Conservation (phyloP, 2,329 filamentous ascomycete genomes). For the Corinectria fuckeliana region DNA sequence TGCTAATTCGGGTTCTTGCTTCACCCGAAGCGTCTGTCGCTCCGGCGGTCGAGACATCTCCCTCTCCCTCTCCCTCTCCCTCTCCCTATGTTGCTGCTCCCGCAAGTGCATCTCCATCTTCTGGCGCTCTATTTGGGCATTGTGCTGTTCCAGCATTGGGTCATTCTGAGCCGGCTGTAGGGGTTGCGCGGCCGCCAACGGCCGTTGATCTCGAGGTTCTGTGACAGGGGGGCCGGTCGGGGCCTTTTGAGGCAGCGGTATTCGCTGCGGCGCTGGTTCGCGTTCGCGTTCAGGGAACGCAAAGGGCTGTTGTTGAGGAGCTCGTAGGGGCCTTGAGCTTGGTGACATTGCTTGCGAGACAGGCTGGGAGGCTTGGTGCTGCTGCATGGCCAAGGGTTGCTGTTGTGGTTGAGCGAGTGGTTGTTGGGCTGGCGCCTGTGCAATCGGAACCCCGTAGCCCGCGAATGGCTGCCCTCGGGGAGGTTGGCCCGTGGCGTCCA, state of each 20-base stretch:
- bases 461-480: constrained; percentile 48
- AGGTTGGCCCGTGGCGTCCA: constrained; percentile 47
- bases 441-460: constrained; percentile 55
- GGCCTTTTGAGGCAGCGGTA: constrained; percentile 50
- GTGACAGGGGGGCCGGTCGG: constrained; percentile 39
- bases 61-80: constrained; percentile 37
- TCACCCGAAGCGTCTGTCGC: constrained; percentile 47
- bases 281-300: constrained; percentile 51
- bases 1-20: constrained; percentile 58
- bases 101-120: constrained; percentile 42
- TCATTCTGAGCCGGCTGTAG: constrained; percentile 44
- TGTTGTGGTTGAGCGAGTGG: constrained; percentile 38
- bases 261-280: constrained; percentile 45
- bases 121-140: constrained; percentile 41
- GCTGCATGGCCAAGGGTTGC: constrained; percentile 42
- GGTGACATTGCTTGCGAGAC: constrained; percentile 57
- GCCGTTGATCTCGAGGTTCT: constrained; percentile 45
- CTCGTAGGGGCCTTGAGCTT: constrained; percentile 49
- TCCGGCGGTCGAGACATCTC: constrained; percentile 40
- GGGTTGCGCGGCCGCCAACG: constrained; percentile 45
- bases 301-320: constrained; percentile 48
- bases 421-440: constrained; percentile 48
- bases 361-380: constrained; percentile 47
- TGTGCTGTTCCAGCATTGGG: constrained; percentile 41
- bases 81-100: constrained; percentile 25